These are phyloP conservation scores for Tylopilus sp. DNA, from an alignment of 768 basidiomycete genomes.

Conservation along the genomic window DNA sequence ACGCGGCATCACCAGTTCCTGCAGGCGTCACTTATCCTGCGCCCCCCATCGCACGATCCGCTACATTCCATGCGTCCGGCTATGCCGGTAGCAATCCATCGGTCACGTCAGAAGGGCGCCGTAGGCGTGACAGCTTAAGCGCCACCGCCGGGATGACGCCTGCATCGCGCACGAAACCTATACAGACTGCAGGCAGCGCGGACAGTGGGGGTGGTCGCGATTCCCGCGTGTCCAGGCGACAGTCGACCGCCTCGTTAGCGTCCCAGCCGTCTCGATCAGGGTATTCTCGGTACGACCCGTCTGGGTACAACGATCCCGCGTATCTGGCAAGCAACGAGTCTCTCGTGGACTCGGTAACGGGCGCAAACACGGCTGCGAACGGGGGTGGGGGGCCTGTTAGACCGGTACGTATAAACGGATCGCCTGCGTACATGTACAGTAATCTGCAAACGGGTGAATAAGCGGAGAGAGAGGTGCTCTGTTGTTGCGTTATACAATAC, in stretches of 20 bases:
- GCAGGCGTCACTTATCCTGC: conserved; percentile 24
- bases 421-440: conserved; percentile 19
- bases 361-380: conserved; percentile 24
- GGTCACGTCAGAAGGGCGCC: conserved; percentile 24
- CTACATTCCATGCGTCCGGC: conserved; percentile 4
- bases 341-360: conserved; percentile 22
- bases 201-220: conserved; percentile 9
- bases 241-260: conserved; percentile 25
- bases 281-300: conserved; percentile 20
- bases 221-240: conserved; percentile 13
- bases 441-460: conserved; percentile 15
- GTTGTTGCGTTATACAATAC: conserved; percentile 7
- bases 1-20: conserved; percentile 26
- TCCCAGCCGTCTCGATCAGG: conserved; percentile 15
- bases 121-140: conserved; percentile 21
- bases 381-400: conserved; percentile 20
- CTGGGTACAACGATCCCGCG: conserved; percentile 26
- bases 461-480: not conserved
- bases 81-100: conserved; percentile 16
- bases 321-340: conserved; percentile 28
- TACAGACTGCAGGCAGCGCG: conserved; percentile 11
- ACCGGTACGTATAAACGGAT: conserved; percentile 16
- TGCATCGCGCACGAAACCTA: conserved; percentile 7
- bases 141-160: conserved; percentile 28
- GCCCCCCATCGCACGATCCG: conserved; percentile 27